A percentile compares a stretch with the other conserved stretches of the same genome.
Evolutionary conservation across 805 yeast genomes (phyloP).

Genomic region (Jamesozyma piceae): DNA sequence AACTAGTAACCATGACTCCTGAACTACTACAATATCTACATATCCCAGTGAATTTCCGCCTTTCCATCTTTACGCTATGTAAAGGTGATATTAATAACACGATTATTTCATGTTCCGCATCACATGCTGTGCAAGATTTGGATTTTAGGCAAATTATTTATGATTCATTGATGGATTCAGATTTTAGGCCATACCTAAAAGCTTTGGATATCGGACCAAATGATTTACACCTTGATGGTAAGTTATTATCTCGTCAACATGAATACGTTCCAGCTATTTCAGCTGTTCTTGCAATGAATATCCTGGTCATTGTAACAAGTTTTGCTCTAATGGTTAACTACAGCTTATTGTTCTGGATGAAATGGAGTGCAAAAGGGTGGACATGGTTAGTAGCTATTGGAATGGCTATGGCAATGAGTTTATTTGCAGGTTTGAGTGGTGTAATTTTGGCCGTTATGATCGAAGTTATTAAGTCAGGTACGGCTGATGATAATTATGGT

Average conservation of each 20-base stretch:
- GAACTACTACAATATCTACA: slow-evolving; percentile 18
- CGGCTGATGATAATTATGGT: slow-evolving; percentile 24
- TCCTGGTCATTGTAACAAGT: slow-evolving; percentile 19
- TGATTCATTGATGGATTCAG: slow-evolving; percentile 23
- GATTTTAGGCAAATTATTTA: slow-evolving; percentile 26
- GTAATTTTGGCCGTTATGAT: slow-evolving; percentile 21
- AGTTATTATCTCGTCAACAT: slow-evolving; percentile 23
- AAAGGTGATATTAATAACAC: slow-evolving; percentile 17
- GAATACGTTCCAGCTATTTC: slow-evolving; percentile 28
- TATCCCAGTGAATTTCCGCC: slow-evolving; percentile 21
- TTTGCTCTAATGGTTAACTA: slow-evolving; percentile 14
- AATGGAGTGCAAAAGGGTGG: slow-evolving; percentile 2
- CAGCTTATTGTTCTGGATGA: slow-evolving; percentile 10
- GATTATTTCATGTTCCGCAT: slow-evolving; percentile 17
- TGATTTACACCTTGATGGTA: slow-evolving; percentile 26
- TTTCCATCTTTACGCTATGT: slow-evolving; percentile 27
- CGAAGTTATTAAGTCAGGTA: slow-evolving; percentile 27
- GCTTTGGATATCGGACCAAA: slow-evolving; percentile 23
- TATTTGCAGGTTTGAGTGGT: slow-evolving; percentile 23
- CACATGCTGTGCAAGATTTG: slow-evolving; percentile 29
- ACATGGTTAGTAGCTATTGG: slow-evolving; percentile 4
- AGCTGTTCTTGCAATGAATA: slow-evolving; percentile 23
- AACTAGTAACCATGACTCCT: slow-evolving; percentile 20
- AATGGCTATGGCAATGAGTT: slow-evolving; percentile 4
- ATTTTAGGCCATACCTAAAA: slow-evolving; percentile 24